A percentile compares a stretch with the other conserved stretches of the same genome.
Evolutionary conservation across 768 basidiomycete species (phyloP).

Genomic region (Kwoniella sp.): DNA sequence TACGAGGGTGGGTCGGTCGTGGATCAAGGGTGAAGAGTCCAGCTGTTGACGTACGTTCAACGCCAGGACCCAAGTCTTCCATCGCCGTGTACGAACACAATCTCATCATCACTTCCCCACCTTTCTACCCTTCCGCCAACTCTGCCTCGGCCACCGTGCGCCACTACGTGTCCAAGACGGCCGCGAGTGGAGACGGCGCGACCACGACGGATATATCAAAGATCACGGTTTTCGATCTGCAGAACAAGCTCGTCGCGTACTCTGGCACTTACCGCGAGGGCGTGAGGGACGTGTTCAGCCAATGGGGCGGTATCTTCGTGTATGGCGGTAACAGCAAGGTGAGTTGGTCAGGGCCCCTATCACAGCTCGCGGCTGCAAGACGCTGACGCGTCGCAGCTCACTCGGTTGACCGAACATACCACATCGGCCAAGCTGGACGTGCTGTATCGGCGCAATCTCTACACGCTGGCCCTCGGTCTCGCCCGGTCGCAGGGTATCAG

Average conservation of each 20-base stretch:
- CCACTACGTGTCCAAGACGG: constrained; percentile 57
- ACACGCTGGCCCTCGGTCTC: constrained; percentile 71
- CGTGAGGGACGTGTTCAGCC: constrained; percentile 73
- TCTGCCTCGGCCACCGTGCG: constrained; percentile 71
- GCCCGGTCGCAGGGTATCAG: constrained; percentile 76
- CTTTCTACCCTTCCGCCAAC: constrained; percentile 63
- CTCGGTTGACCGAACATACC: constrained; percentile 50
- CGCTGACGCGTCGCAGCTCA: constrained; percentile 36
- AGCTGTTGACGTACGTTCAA: background rate
- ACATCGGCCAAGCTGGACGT: constrained; percentile 81
- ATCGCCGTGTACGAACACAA: constrained; percentile 75
- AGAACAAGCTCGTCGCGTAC: constrained; percentile 85
- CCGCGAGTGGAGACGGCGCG: constrained; percentile 63
- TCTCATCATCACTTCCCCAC: constrained; percentile 83
- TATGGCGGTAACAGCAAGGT: constrained; percentile 75
- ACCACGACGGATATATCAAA: constrained; percentile 35
- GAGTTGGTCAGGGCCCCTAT: too few relatives aligned
- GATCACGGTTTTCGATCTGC: constrained; percentile 79
- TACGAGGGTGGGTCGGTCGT: constrained; percentile 67
- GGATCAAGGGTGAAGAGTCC: background rate
- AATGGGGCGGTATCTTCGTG: constrained; percentile 75
- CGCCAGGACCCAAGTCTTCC: constrained; percentile 67
- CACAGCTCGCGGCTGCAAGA: too few relatives aligned
- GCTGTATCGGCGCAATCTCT: constrained; percentile 71
- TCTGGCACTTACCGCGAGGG: constrained; percentile 75